These are phyloP conservation scores for Xylariomycetidae sp. DNA, from an alignment of 2,329 filamentous ascomycete genomes.

Conservation along the genomic window DNA sequence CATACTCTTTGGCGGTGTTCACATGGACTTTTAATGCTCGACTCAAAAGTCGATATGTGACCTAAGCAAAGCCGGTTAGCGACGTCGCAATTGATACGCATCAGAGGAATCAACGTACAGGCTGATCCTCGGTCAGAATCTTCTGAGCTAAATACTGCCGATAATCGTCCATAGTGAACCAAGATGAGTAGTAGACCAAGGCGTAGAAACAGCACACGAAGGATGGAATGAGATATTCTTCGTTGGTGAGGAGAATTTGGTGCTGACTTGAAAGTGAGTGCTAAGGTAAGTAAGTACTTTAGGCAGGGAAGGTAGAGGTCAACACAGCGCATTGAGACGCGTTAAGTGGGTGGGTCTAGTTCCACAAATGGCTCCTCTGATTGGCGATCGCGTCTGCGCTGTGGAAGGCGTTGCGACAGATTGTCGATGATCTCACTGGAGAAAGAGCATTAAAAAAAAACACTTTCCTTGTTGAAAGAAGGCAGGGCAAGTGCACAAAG, in stretches of 20 bases:
- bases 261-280: too few relatives aligned
- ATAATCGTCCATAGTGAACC: slow-evolving; percentile 51
- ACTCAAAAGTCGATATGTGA: slow-evolving; percentile 82
- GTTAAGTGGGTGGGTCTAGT: slow-evolving; percentile 27
- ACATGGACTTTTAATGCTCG: slow-evolving; percentile 77
- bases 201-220: too few relatives aligned
- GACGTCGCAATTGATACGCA: slow-evolving; percentile 2
- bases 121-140: slow-evolving; percentile 68
- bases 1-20: slow-evolving; percentile 83
- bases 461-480: too few relatives aligned
- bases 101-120: slow-evolving; percentile 43
- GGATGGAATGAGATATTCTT: too few relatives aligned
- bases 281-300: slow-evolving; percentile 1
- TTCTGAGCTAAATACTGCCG: slow-evolving; percentile 68
- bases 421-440: too few relatives aligned
- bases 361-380: too few relatives aligned
- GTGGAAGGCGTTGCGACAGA: too few relatives aligned
- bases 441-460: too few relatives aligned
- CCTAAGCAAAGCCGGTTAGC: slow-evolving; percentile 40
- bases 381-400: too few relatives aligned
- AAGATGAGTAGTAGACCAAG: too few relatives aligned
- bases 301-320: too few relatives aligned
- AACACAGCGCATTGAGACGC: slow-evolving; percentile 16
- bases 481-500: too few relatives aligned
- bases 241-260: neutral